Conservation (phyloP, 1,139 yeast species). For the Blastobotrys capitulatus region DNA sequence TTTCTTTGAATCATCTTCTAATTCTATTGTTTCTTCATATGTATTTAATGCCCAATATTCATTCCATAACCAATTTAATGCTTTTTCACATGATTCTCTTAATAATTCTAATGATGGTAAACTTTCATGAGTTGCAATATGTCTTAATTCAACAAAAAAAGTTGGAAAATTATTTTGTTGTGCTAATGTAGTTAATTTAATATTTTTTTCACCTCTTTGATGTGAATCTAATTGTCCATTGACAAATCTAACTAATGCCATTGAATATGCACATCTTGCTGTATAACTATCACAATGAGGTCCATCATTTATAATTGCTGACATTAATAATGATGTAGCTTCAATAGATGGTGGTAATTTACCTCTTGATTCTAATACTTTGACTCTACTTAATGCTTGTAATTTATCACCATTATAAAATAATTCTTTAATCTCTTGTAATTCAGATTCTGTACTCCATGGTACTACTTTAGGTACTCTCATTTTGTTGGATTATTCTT, state of each 20-base stretch:
- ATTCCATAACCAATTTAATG: constrained; percentile 68
- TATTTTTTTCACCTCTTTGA: constrained; percentile 74
- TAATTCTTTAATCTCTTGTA: constrained; percentile 43
- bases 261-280: constrained; percentile 53
- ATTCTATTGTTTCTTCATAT: constrained; percentile 27
- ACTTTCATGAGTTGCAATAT: constrained; percentile 85
- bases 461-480: constrained; percentile 48
- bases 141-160: constrained; percentile 84
- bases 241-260: constrained; percentile 81
- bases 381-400: constrained; percentile 44
- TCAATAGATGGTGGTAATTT: constrained; percentile 77
- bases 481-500: neutral
- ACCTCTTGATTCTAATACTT: constrained; percentile 58
- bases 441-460: constrained; percentile 49
- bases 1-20: constrained; percentile 14
- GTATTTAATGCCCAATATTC: constrained; percentile 63
- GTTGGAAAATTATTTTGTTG: constrained; percentile 64
- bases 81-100: constrained; percentile 51
- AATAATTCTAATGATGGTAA: constrained; percentile 68
- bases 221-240: constrained; percentile 86
- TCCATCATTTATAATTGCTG: constrained; percentile 48
- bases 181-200: constrained; percentile 75
- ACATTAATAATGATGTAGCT: constrained; percentile 57
- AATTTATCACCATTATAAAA: constrained; percentile 43
- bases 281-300: constrained; percentile 28